Evolutionary conservation across 2,329 filamentous ascomycete species (phyloP), one percentile per base, ranked within the genome.

Genomic region (Rasamsonia emersonii): DNA sequence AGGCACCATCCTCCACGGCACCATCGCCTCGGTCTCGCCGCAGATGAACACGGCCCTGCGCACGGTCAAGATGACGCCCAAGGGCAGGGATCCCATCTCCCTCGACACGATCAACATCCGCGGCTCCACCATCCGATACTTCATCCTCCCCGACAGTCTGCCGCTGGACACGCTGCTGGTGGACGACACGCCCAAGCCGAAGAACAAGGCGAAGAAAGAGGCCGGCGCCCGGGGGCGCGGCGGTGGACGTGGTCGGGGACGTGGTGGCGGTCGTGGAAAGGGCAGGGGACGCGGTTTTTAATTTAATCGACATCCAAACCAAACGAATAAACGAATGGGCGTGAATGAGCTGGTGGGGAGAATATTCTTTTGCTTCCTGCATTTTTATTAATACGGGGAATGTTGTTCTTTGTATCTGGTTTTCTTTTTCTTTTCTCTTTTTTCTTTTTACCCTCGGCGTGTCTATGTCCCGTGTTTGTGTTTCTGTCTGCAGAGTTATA

Each of bases 141-240:
- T 83, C 59, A 94, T 98, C 58, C 80, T 98, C 8, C 91, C 91
- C 35, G 91, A 98, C 67, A 91, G 84, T 42, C 73, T 98, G 51
- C 89, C 89, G 23, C 75, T 98, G 44, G 91, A 98, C 62, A 95
- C 89, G 24, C 74, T 98, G 32, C 74, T 98, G 41, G 86, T 98
- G 48, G 91, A 98, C 59, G 91, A 98, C 64, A 79, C 86, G 51
- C 86, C 89, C 31, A 98, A 98, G 71, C 89, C 91, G 40, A 96
- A 96, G 82, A 98, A 98, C 69, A 98, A 98, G 78, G 89, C 91
- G 16, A 77, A 89, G 56, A 98, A 98, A 73, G 91, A 96, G 67
- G 73, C 55, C 24, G 63, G 65, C 32, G 68, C 79, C 28, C 63
- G 69, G 26, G 56, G 66, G 28, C 56, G 64, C 13, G 58, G 65